Percentiles rank a stretch among this genome's conserved stretches.
phyloP scores from a whole-genome alignment of 2,329 filamentous ascomycete genomes.

The Colletotrichum limetticola region DNA sequence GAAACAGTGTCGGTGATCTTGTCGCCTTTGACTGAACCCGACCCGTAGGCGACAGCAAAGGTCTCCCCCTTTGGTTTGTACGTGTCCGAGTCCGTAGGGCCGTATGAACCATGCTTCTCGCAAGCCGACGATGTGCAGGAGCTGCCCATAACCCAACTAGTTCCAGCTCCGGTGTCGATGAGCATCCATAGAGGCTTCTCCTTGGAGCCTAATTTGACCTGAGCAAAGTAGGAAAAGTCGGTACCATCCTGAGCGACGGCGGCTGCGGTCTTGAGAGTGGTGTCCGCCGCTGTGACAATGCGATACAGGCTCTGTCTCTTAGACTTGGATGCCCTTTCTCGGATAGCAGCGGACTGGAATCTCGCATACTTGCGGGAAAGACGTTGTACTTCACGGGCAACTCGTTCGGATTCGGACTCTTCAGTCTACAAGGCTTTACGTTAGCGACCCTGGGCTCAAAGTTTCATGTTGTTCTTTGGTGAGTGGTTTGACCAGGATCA shows the following conservation, averaged over 20 bases:
- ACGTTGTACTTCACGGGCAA: constrained; percentile 50
- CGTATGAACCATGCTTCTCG: constrained; percentile 75
- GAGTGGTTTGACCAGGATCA: not conserved
- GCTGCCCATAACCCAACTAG: constrained; percentile 85
- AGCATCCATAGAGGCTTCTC: constrained; percentile 68
- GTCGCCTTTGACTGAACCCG: constrained; percentile 76
- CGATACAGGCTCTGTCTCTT: constrained; percentile 59
- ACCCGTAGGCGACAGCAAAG: constrained; percentile 81
- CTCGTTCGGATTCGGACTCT: constrained; percentile 46
- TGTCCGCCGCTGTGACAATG: constrained; percentile 57
- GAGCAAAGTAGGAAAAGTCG: constrained; percentile 73
- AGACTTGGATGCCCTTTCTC: not conserved
- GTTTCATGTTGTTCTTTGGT: not conserved
- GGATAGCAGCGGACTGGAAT: constrained; percentile 38
- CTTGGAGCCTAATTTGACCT: constrained; percentile 66
- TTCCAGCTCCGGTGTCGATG: constrained; percentile 74
- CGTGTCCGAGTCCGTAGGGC: constrained; percentile 71
- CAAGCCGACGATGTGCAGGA: constrained; percentile 76
- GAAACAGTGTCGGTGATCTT: constrained; percentile 74
- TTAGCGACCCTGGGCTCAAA: not conserved
- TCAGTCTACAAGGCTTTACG: constrained; percentile 41
- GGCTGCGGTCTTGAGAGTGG: constrained; percentile 58
- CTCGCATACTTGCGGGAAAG: constrained; percentile 53
- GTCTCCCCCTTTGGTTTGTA: constrained; percentile 60
- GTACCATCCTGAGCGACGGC: constrained; percentile 73